Evolutionary conservation across 2,329 filamentous ascomycete genomes (phyloP).

Genomic region (Colletotrichum sp.): DNA sequence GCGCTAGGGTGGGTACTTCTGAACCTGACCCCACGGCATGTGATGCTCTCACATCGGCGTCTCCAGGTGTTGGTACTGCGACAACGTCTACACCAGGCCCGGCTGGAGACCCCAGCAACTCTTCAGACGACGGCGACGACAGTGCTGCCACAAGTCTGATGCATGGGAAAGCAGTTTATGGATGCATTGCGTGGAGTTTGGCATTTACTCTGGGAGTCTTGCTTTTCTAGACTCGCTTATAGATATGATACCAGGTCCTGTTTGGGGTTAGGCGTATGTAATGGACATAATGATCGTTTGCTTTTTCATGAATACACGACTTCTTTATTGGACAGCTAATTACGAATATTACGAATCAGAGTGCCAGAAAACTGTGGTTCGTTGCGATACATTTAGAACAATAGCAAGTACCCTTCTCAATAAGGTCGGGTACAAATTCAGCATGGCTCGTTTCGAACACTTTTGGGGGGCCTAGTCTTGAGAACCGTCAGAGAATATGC

Average conservation of each 20-base stretch:
- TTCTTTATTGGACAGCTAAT: not conserved
- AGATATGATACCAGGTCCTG: constrained; percentile 8
- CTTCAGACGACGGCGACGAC: not conserved
- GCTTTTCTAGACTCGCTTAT: not conserved
- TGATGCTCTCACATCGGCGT: not conserved
- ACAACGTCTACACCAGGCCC: constrained; percentile 8
- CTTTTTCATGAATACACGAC: not conserved
- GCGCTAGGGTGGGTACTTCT: not conserved
- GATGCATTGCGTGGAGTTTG: constrained; percentile 20
- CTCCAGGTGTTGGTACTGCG: not conserved
- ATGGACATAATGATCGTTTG: not conserved
- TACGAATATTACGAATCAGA: not conserved
- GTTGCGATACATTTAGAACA: not conserved
- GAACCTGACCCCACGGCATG: constrained; percentile 12
- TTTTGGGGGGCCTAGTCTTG: not conserved
- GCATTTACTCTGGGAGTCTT: constrained; percentile 2
- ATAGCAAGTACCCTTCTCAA: not conserved
- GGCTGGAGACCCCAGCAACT: constrained; percentile 1
- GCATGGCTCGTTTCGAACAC: not conserved
- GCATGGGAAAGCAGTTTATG: not conserved
- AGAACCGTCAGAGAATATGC: no score
- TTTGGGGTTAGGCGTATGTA: not conserved
- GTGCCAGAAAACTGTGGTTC: not conserved
- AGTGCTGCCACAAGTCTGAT: not conserved
- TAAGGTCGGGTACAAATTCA: not conserved